Conservation (phyloP, 148 eudicot genomes). For the Spergularia bocconei region DNA sequence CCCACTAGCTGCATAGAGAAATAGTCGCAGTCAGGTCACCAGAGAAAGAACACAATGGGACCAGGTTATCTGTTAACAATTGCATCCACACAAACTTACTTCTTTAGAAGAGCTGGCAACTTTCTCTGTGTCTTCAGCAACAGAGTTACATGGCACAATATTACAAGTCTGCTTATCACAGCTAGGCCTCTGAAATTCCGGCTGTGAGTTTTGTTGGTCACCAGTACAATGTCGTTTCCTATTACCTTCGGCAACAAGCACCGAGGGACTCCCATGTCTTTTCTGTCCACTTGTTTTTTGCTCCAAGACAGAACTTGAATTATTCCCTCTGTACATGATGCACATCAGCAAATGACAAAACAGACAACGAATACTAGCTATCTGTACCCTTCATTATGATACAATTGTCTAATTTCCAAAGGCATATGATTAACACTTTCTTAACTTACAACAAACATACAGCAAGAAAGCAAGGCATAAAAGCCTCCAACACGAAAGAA, state of each 20-base stretch:
- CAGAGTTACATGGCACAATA: constrained; percentile 19
- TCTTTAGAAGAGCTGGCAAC: constrained; percentile 29
- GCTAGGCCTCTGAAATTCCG: constrained; percentile 27
- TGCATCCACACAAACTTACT: constrained; percentile 32
- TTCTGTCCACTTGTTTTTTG: constrained; percentile 38
- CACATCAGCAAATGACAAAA: not conserved
- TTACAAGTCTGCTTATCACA: constrained; percentile 25
- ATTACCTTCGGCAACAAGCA: constrained; percentile 44
- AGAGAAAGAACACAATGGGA: not conserved
- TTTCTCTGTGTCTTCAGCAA: constrained; percentile 30
- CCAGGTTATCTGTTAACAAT: not conserved
- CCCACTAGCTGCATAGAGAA: constrained; percentile 32
- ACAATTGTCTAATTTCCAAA: not conserved
- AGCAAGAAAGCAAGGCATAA: not conserved
- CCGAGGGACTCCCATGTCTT: constrained; percentile 60
- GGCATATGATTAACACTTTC: not conserved
- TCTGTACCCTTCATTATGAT: not conserved
- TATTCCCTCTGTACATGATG: constrained; percentile 39
- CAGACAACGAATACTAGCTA: not conserved
- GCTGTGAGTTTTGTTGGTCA: constrained; percentile 27
- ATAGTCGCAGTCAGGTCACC: constrained; percentile 38
- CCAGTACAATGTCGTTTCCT: constrained; percentile 46
- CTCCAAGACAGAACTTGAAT: constrained; percentile 34
- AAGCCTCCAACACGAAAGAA: not conserved
- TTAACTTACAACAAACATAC: not conserved